Conservation (phyloP, 495 filamentous ascomycete genomes). For the Aspergillus cavernicola region DNA sequence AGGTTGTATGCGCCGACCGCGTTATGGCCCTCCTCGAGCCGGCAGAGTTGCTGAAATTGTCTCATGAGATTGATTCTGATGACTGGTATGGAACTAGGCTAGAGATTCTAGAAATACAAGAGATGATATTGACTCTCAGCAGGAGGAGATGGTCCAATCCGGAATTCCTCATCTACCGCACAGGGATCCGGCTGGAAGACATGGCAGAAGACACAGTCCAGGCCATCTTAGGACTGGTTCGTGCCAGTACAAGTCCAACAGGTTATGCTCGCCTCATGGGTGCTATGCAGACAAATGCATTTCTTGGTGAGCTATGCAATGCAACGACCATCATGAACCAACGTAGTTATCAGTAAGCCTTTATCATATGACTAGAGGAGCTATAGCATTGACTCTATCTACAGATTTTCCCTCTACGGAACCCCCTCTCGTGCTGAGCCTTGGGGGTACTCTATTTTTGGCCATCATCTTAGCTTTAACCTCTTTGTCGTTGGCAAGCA, state of each 20-base stretch:
- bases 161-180: conserved; percentile 58
- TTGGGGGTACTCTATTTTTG: conserved; percentile 73
- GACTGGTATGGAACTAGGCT: conserved; percentile 57
- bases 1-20: background rate
- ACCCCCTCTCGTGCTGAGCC: conserved; percentile 46
- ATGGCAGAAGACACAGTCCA: conserved; percentile 35
- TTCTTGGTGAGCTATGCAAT: conserved; percentile 64
- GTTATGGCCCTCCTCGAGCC: conserved; percentile 42
- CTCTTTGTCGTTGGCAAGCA: conserved; percentile 58
- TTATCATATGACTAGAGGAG: too few species aligned
- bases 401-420: conserved; percentile 62
- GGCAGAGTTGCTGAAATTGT: conserved; percentile 42
- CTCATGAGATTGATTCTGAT: conserved; percentile 61
- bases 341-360: conserved; percentile 49
- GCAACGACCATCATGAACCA: conserved; percentile 63
- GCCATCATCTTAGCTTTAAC: conserved; percentile 71
- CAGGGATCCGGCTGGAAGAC: conserved; percentile 63
- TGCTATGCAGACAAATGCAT: conserved; percentile 73
- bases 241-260: conserved; percentile 55
- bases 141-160: conserved; percentile 55
- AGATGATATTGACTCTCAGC: too few species aligned
- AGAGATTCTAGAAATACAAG: background rate
- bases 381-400: too few species aligned
- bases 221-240: conserved; percentile 50
- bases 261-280: conserved; percentile 65